Base-by-base conservation (phyloP, 2,329 filamentous ascomycete genomes). In the Beauveria rudraprayagi region DNA sequence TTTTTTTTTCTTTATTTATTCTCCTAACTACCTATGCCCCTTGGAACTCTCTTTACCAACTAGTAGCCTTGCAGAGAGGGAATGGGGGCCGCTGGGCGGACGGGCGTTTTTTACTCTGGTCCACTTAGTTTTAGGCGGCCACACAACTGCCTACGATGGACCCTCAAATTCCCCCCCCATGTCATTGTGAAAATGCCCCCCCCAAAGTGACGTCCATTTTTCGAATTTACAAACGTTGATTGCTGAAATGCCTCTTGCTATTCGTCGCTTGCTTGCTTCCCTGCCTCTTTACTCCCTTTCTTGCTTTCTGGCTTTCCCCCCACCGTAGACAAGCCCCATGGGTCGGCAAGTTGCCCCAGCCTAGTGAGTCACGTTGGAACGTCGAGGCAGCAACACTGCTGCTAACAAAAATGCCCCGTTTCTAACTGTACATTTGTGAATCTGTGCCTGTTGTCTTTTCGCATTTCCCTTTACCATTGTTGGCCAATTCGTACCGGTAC, bases 41-140 rank as follows among this genome's bases (percentile, higher is more conserved):
- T 37, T 37, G 11, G 11, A 37, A 37, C 34, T 37, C 34, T 37
- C 34, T 37, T 37, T 37, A 22, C 7, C 30, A 14, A 37, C 7
- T 50, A 14, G 52, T 56, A 56, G 53, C 53, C 53, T 56, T 56
- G 53, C 53, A 56, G 51, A 14, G 30, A 28, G 28, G 28, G 28
- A 3, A 34, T 11, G 11, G 34, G 11, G 34, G 11, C 34, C 34
- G 34, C 5, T 37, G 34, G 19, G 19, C 10, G 40, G 17, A 5
- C 17, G 34, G 51, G 34, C 14, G 22, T 24, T 37, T 37, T 37
- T 37, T 37, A 16, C 34, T 14, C 24, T 34, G 40, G 17, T 34
- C 54, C 54, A 34, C 41, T 17, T 17, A 26, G 1, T 24, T 44
- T 46, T 46, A 56, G 54, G 54, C 54, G 40, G 53, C 53, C 14